phyloP scores from a whole-genome alignment of 2,329 filamentous ascomycete genomes.

The Calonectria ilicicola region DNA sequence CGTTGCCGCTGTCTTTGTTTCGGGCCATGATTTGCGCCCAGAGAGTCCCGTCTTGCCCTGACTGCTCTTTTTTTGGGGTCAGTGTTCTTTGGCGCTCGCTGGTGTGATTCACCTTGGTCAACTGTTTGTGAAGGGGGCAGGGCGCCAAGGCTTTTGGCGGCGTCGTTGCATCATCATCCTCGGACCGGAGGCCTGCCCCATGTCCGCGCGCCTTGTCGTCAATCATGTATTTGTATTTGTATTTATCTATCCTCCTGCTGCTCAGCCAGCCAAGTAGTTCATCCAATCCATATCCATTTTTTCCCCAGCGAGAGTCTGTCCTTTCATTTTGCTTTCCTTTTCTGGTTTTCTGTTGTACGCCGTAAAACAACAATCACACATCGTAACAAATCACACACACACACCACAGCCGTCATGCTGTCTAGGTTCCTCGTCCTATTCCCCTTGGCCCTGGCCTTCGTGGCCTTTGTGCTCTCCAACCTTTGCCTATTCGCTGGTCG shows the following conservation, averaged over 20 bases:
- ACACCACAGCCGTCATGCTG: slow-evolving; percentile 29
- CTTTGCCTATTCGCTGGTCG: slow-evolving; percentile 56
- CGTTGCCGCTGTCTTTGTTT: slow-evolving; percentile 9
- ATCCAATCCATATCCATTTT: no score
- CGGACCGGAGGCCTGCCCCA: no score
- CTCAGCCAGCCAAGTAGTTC: background rate
- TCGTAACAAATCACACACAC: background rate
- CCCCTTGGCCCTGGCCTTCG: slow-evolving; percentile 52
- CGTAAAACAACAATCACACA: background rate
- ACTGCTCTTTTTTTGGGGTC: no score
- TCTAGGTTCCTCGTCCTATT: slow-evolving; percentile 48
- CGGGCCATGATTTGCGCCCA: background rate
- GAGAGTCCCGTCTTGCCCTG: no score
- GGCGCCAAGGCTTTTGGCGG: background rate
- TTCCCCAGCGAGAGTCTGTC: background rate
- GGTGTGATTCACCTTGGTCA: background rate
- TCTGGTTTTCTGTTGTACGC: background rate
- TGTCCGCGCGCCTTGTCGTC: no score
- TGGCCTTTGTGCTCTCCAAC: slow-evolving; percentile 53
- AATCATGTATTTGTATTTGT: background rate
- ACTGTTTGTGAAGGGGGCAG: background rate
- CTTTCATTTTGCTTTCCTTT: background rate
- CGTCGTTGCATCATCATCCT: no score
- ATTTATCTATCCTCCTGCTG: background rate
- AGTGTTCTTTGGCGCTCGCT: background rate